Conservation (phyloP, 208 protist genomes). For the Trichomonas vaginalis region DNA sequence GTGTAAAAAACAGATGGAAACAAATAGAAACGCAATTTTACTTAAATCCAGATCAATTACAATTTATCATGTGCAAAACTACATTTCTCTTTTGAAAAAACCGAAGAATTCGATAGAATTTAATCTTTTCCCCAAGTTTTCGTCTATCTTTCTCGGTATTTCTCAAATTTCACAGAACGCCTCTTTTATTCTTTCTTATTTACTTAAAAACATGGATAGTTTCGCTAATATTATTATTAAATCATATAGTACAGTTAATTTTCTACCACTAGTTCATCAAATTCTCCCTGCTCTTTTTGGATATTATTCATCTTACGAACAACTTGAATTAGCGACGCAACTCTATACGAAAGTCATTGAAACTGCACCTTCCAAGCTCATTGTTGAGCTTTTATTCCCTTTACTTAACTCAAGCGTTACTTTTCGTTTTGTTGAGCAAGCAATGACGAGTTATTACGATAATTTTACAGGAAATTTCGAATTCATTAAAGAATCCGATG, state of each 20-base stretch:
- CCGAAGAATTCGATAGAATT: no score
- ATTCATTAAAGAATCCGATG: no score
- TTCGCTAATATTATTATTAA: background rate
- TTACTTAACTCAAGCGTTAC: background rate
- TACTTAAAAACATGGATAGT: background rate
- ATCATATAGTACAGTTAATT: background rate
- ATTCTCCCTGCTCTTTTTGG: background rate
- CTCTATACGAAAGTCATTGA: background rate
- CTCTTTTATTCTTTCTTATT: background rate
- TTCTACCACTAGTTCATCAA: background rate
- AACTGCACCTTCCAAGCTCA: background rate
- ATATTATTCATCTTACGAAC: background rate
- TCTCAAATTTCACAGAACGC: background rate
- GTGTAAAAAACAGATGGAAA: no score
- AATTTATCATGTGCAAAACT: no score
- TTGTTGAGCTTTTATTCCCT: background rate
- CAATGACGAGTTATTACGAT: background rate
- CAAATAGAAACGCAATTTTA: no score
- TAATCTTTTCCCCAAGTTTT: no score
- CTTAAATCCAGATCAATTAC: no score
- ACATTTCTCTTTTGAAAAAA: no score
- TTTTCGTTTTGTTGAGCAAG: background rate
- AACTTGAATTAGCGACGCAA: background rate
- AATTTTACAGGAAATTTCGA: background rate
- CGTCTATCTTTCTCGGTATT: background rate